Evolutionary conservation across 768 basidiomycete genomes (phyloP).

Genomic region (Glaciozyma martinii): DNA sequence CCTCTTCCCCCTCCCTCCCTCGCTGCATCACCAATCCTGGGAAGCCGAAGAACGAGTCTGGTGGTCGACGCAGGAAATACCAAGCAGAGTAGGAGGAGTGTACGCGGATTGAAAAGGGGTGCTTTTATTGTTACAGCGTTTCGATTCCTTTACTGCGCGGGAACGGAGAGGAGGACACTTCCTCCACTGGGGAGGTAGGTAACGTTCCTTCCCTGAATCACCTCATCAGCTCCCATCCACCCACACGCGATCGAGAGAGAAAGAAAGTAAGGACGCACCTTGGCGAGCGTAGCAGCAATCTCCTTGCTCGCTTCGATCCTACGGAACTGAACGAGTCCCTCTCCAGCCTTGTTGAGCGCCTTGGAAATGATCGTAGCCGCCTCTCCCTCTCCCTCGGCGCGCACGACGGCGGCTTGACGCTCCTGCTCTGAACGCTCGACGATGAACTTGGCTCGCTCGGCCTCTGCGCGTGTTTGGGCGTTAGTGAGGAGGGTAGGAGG

Average conservation of each 20-base stretch:
- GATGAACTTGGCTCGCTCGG: constrained; percentile 96
- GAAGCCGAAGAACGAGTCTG: too few species aligned
- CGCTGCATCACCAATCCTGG: too few species aligned
- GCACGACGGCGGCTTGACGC: constrained; percentile 92
- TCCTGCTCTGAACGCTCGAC: constrained; percentile 99
- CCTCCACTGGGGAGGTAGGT: constrained; percentile 77
- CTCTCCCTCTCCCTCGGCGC: constrained; percentile 97
- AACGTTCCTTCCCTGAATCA: constrained; percentile 60
- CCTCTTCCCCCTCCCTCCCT: too few species aligned
- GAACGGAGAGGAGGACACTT: constrained; percentile 55
- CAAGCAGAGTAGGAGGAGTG: too few species aligned
- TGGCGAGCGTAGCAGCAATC: constrained; percentile 72
- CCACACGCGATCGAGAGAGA: neutral
- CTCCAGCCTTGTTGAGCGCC: constrained; percentile 86
- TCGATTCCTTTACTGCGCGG: neutral
- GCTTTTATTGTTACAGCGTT: too few species aligned
- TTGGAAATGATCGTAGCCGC: constrained; percentile 86
- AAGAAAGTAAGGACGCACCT: neutral
- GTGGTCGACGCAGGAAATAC: too few species aligned
- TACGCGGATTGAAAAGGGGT: too few species aligned
- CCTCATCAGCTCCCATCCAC: neutral
- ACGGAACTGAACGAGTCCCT: constrained; percentile 86
- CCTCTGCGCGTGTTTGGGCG: constrained; percentile 51
- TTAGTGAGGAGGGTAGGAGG: neutral
- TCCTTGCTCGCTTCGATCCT: constrained; percentile 98